Conservation (phyloP, 176 grass and related monocot genomes). For the Cenchrus fungigraminus region DNA sequence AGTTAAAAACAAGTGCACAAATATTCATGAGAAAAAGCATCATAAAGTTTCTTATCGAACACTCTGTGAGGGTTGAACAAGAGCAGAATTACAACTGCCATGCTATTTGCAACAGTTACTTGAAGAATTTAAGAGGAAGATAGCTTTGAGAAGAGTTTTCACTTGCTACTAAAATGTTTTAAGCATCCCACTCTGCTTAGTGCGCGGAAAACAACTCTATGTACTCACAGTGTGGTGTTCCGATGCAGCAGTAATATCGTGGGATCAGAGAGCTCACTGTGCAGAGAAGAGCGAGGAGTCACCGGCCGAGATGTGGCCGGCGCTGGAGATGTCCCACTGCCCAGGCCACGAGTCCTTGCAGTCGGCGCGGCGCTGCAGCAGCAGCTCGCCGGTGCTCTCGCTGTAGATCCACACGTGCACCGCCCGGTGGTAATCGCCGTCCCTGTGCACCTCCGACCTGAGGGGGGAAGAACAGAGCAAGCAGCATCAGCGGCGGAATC, state of each 20-base stretch:
- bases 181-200: not conserved
- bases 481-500: not conserved
- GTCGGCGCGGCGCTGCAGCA: slow-evolving; percentile 80
- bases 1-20: not conserved
- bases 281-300: slow-evolving; percentile 89
- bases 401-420: slow-evolving; percentile 94
- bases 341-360: slow-evolving; percentile 97
- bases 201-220: not conserved
- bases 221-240: not conserved
- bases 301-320: slow-evolving; percentile 82
- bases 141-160: not conserved
- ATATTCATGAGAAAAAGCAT: not conserved
- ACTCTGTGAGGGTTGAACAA: not conserved
- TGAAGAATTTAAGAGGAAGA: not conserved
- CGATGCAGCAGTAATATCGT: not conserved
- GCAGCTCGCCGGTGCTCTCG: slow-evolving; percentile 84
- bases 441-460: slow-evolving; percentile 77
- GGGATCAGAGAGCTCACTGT: slow-evolving; percentile 47
- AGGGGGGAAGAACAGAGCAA: not conserved
- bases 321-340: slow-evolving; percentile 90
- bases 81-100: not conserved
- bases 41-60: slow-evolving; percentile 2
- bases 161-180: not conserved
- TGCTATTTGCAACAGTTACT: not conserved
- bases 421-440: slow-evolving; percentile 83